A percentile compares a stretch with the other conserved stretches of the same genome.
Conservation (phyloP, 768 basidiomycete species). For the Suillus paluster region DNA sequence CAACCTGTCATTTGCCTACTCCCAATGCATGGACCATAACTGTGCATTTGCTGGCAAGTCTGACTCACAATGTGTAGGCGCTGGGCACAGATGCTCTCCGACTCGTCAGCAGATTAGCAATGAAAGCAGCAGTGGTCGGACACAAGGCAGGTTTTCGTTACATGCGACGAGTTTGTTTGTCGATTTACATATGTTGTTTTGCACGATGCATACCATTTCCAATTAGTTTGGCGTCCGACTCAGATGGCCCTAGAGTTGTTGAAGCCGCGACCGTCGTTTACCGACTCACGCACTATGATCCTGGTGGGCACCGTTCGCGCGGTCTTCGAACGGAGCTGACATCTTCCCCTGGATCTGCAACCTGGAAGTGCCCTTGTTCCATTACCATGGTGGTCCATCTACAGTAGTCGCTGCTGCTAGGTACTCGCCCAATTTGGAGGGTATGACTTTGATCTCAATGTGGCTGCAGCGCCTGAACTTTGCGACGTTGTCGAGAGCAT, state of each 20-base stretch:
- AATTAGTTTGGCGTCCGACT: neutral
- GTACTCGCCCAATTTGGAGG: conserved; percentile 60
- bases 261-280: conserved; percentile 59
- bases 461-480: neutral
- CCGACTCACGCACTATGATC: conserved; percentile 54
- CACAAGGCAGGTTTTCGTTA: neutral
- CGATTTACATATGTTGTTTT: neutral
- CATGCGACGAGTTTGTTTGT: neutral
- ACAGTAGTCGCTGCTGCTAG: conserved; percentile 62
- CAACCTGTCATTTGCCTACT: too few species aligned
- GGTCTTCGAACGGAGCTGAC: neutral
- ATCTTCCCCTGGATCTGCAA: conserved; percentile 40
- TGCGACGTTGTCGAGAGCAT: neutral
- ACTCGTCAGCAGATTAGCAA: neutral
- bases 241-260: too few species aligned
- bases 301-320: conserved; percentile 38
- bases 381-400: conserved; percentile 61
- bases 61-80: too few species aligned
- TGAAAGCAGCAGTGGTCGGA: neutral
- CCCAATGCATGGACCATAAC: neutral
- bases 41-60: neutral
- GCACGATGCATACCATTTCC: neutral
- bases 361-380: conserved; percentile 49
- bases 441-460: conserved; percentile 54
- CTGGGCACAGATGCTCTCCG: neutral